Percentiles rank a stretch among this genome's conserved stretches.
phyloP scores from a whole-genome alignment of 345 rosid species.

The Conringia planisiliqua region DNA sequence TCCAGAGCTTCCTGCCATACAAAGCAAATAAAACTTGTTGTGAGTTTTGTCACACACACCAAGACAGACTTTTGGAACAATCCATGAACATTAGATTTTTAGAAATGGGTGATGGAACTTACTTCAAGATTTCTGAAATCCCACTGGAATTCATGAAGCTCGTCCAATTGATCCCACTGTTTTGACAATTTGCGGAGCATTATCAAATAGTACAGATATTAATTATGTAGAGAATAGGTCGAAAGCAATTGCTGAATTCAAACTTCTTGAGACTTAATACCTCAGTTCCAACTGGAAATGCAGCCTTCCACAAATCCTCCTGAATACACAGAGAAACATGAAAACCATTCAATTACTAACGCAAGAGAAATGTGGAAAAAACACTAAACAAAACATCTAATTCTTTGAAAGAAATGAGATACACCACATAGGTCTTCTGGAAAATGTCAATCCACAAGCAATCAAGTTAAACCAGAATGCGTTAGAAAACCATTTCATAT shows the following conservation, averaged over 20 bases:
- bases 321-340: constrained; percentile 31
- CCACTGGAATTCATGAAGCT: constrained; percentile 63
- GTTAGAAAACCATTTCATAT: too few species aligned
- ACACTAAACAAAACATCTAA: background rate
- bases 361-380: background rate
- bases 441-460: background rate
- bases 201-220: background rate
- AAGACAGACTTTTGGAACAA: background rate
- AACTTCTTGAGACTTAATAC: constrained; percentile 36
- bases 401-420: background rate
- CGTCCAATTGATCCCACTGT: constrained; percentile 81
- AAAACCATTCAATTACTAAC: background rate
- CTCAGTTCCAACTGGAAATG: constrained; percentile 91
- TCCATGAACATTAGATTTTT: background rate
- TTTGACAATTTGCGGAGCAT: background rate
- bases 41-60: constrained; percentile 2
- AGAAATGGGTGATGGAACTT: constrained; percentile 30
- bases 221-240: background rate
- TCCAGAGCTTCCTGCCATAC: constrained; percentile 73
- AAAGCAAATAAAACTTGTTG: background rate
- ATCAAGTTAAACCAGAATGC: background rate
- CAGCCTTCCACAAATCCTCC: constrained; percentile 88
- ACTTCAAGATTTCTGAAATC: constrained; percentile 81
- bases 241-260: background rate
- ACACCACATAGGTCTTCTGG: background rate